Percentiles rank a stretch among this genome's conserved stretches.
These are phyloP conservation scores for Panellus pusillus DNA, from an alignment of 768 basidiomycete species.

Conservation along the genomic window DNA sequence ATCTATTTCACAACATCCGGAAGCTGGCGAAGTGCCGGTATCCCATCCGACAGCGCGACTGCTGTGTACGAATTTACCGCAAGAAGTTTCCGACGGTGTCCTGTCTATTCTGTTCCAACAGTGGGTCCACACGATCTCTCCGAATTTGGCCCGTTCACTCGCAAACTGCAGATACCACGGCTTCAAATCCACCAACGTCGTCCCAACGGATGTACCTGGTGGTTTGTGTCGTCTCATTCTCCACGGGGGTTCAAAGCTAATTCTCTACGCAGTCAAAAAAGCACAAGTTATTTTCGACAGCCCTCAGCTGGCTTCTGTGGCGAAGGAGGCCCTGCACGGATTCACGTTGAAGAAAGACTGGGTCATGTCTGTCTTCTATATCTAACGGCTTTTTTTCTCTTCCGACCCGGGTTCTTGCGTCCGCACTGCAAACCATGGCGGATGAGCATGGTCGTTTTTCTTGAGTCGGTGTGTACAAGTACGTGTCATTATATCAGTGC, in stretches of 20 bases:
- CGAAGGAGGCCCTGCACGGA: constrained; percentile 81
- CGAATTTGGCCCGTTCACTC: not conserved
- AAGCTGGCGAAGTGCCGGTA: constrained; percentile 45
- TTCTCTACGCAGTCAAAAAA: constrained; percentile 58
- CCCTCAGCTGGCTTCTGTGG: constrained; percentile 68
- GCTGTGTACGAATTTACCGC: constrained; percentile 83
- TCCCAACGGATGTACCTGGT: constrained; percentile 63
- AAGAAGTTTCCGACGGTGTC: constrained; percentile 87
- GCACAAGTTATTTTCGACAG: constrained; percentile 81
- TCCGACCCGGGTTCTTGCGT: not conserved
- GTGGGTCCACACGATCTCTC: constrained; percentile 47
- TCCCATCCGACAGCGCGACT: constrained; percentile 62
- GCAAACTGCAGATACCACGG: constrained; percentile 69
- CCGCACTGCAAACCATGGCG: constrained; percentile 4
- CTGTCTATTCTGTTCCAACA: constrained; percentile 89
- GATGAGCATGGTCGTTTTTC: constrained; percentile 15
- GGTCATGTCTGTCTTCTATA: constrained; percentile 78
- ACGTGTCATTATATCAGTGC: constrained; percentile 9
- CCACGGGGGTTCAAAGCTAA: not conserved
- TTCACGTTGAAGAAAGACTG: constrained; percentile 86
- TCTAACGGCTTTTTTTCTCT: constrained; percentile 25
- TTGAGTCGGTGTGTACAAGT: constrained; percentile 16
- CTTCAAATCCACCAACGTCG: constrained; percentile 70
- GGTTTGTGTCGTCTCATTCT: constrained; percentile 15
- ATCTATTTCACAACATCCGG: constrained; percentile 30